Evolutionary conservation across 768 basidiomycete genomes (phyloP).

Genomic region (Cystofilobasidium bisporidii): DNA sequence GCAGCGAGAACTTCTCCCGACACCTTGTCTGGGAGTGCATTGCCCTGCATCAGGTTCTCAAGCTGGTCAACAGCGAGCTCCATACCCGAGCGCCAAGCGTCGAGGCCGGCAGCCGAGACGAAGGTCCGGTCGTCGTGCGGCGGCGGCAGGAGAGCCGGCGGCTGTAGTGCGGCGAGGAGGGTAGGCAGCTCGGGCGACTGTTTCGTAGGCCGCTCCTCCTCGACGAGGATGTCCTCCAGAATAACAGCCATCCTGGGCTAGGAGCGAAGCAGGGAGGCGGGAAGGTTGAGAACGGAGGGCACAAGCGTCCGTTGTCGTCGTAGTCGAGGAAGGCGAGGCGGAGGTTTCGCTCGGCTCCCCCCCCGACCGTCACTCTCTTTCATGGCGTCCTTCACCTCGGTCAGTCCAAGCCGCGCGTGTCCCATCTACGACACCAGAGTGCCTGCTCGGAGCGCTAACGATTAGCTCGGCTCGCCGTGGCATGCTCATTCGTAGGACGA

Average conservation of each 20-base stretch:
- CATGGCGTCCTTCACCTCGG: no score
- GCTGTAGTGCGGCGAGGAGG: neutral
- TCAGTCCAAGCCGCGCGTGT: no score
- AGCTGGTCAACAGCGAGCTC: neutral
- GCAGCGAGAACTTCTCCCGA: neutral
- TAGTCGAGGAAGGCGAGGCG: no score
- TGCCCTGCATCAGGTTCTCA: neutral
- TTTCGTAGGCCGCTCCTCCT: no score
- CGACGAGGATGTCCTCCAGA: neutral
- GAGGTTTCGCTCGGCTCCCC: no score
- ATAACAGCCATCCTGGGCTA: neutral
- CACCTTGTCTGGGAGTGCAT: no score
- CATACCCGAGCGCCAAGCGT: neutral
- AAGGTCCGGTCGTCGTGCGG: neutral
- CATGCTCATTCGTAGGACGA: neutral
- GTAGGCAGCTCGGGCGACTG: no score
- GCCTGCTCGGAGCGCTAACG: no score
- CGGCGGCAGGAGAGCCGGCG: neutral
- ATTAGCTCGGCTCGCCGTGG: no score
- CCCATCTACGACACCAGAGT: no score
- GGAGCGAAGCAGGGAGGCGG: neutral
- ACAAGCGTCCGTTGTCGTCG: no score
- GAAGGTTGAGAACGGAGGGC: neutral
- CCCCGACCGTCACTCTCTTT: no score
- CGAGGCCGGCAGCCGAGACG: neutral